Evolutionary conservation across 1,139 yeast genomes (phyloP).

Genomic region (Fermentozyma sake): DNA sequence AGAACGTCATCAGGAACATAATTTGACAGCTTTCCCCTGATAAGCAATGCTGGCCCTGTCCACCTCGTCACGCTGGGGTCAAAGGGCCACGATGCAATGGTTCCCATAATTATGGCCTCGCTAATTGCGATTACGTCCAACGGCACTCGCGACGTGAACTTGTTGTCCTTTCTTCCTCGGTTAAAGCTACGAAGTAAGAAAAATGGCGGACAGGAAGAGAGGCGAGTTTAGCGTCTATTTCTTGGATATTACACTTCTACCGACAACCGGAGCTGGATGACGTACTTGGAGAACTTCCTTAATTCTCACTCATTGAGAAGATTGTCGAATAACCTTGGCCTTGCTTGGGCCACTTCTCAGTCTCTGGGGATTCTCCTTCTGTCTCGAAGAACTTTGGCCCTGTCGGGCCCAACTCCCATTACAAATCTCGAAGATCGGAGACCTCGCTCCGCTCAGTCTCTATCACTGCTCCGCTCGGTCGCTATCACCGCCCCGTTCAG

Average conservation of each 20-base stretch:
- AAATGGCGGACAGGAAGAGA: constrained; percentile 67
- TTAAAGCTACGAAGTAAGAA: constrained; percentile 66
- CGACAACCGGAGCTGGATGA: constrained; percentile 8
- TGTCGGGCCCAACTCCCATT: too few relatives aligned
- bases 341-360: too few relatives aligned
- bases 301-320: too few relatives aligned
- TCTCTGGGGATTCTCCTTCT: too few relatives aligned
- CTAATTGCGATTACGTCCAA: constrained; percentile 63
- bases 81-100: constrained; percentile 77
- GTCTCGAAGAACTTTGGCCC: too few relatives aligned
- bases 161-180: constrained; percentile 36
- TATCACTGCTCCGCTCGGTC: too few relatives aligned
- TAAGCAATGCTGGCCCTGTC: constrained; percentile 68
- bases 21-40: constrained; percentile 71
- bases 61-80: constrained; percentile 51
- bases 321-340: too few relatives aligned
- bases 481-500: too few relatives aligned
- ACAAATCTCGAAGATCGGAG: too few relatives aligned
- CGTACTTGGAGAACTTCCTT: constrained; percentile 43
- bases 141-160: constrained; percentile 56
- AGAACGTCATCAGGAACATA: constrained; percentile 86
- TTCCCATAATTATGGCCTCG: constrained; percentile 56
- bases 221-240: constrained; percentile 63
- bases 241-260: constrained; percentile 59
- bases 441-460: too few relatives aligned